Conservation (phyloP, 495 filamentous ascomycete species). For the Hyaloscypha finlandica region DNA sequence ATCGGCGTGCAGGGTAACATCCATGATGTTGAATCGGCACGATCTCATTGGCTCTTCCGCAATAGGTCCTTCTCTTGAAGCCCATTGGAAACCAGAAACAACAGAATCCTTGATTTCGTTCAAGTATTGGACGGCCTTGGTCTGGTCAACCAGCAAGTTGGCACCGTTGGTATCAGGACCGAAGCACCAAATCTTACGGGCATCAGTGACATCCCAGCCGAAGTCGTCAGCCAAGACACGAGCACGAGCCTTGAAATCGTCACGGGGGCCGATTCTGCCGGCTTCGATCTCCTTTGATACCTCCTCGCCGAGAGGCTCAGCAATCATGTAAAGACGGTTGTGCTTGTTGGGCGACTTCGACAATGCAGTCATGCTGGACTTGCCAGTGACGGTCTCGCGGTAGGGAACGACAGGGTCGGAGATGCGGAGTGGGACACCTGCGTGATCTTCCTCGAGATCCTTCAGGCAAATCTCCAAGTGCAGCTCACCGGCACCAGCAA, state of each 20-base stretch:
- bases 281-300: slow-evolving; percentile 86
- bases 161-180: slow-evolving; percentile 96
- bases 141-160: slow-evolving; percentile 99
- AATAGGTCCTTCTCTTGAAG: slow-evolving; percentile 93
- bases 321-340: slow-evolving; percentile 97
- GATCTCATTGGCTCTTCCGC: slow-evolving; percentile 98
- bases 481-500: slow-evolving; percentile 98
- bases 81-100: slow-evolving; percentile 99
- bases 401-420: slow-evolving; percentile 97
- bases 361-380: slow-evolving; percentile 90
- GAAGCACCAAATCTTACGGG: slow-evolving; percentile 99
- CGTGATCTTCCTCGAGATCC: slow-evolving; percentile 99
- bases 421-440: slow-evolving; percentile 93
- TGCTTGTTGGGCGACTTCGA: slow-evolving; percentile 99
- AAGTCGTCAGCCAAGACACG: slow-evolving; percentile 95
- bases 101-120: slow-evolving; percentile 99
- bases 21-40: slow-evolving; percentile 97
- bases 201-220: slow-evolving; percentile 99
- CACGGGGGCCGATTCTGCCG: slow-evolving; percentile 91
- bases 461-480: slow-evolving; percentile 99
- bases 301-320: slow-evolving; percentile 87
- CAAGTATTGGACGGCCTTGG: slow-evolving; percentile 99
- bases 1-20: slow-evolving; percentile 99
- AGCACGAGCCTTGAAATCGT: slow-evolving; percentile 99
- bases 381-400: slow-evolving; percentile 86